These are phyloP conservation scores for Mortierella antarctica DNA, from an alignment of 192 early-diverging fungal species.

Conservation along the genomic window DNA sequence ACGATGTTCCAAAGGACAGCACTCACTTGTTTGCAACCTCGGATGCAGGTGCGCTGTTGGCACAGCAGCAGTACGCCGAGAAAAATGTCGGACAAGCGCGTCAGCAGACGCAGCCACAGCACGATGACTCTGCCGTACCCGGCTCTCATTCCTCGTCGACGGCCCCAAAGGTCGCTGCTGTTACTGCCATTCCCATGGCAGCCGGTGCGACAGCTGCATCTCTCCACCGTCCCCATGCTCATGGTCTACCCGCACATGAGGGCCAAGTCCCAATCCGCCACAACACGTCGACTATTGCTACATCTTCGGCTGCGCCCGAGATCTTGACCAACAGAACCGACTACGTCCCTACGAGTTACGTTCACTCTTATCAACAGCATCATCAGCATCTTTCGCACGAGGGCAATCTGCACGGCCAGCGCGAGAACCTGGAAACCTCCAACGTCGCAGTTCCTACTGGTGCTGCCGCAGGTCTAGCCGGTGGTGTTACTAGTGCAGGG, in stretches of 20 bases:
- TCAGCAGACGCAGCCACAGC: neutral
- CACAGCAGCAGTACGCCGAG: conserved; percentile 17
- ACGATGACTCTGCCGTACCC: neutral
- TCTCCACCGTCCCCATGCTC: no score
- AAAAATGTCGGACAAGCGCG: neutral
- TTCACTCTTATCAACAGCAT: neutral
- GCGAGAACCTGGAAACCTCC: neutral
- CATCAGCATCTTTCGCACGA: neutral
- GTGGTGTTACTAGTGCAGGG: no score
- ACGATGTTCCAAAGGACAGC: conserved; percentile 16
- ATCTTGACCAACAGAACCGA: neutral
- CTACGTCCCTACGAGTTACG: neutral
- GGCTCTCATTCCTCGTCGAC: no score
- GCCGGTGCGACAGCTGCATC: no score
- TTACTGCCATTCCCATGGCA: no score
- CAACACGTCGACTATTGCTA: conserved; percentile 12
- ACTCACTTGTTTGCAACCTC: conserved; percentile 4
- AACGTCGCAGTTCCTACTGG: no score
- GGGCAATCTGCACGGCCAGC: neutral
- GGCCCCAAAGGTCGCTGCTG: no score
- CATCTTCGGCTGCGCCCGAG: conserved; percentile 5
- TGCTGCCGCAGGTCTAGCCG: no score
- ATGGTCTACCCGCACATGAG: neutral
- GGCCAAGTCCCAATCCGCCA: neutral
- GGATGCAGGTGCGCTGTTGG: conserved; percentile 1